Evolutionary conservation across 2,329 filamentous ascomycete genomes (phyloP), one percentile per base, ranked within the genome.

Genomic region (Penicillium janthinellum): DNA sequence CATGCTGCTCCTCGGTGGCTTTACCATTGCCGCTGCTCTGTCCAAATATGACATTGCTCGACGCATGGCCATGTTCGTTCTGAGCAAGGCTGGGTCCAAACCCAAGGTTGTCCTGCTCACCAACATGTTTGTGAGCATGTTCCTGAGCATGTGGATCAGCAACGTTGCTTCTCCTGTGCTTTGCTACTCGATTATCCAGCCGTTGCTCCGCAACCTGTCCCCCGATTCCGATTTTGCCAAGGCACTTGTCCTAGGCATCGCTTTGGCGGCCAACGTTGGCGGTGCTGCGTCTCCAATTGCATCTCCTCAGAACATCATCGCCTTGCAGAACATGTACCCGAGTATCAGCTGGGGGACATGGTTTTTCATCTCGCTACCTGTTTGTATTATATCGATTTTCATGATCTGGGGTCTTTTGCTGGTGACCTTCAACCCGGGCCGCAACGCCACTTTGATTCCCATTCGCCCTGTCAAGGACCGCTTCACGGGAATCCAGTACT

Each of bases 41-140:
- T 96, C 92, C 51, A 99, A 99, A 76, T 96, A 96, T 77, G 95
- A 93, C 67, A 98, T 99, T 70, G 95, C 96, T 62, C 97, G 98
- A 78, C 90, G 95, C 72, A 92, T 99, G 79, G 95, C 95, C 1
- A 97, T 94, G 1, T 92, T 98, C 70, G 91, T 99, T 31, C 84
- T 99, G 37, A 96, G 92, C 81, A 98, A 96, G 80, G 95, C 95
- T 8, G 95, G 95, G 6, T 97, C 95, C 3, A 90, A 88, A 69
- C 95, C 95, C 10, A 84, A 88, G 57, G 94, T 91, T 2, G 95
- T 99, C 3, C 83, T 99, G 4, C 78, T 99, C n/a, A 95, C 94
- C 56, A 97, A 94, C 79, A 99, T 99, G 95, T 93, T 97, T 69
- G 95, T 99, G 44, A 93, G 94, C 57, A 96, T 95, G 71, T 96